phyloP scores from a whole-genome alignment of 805 yeast species.

The Teunomyces panamensis region DNA sequence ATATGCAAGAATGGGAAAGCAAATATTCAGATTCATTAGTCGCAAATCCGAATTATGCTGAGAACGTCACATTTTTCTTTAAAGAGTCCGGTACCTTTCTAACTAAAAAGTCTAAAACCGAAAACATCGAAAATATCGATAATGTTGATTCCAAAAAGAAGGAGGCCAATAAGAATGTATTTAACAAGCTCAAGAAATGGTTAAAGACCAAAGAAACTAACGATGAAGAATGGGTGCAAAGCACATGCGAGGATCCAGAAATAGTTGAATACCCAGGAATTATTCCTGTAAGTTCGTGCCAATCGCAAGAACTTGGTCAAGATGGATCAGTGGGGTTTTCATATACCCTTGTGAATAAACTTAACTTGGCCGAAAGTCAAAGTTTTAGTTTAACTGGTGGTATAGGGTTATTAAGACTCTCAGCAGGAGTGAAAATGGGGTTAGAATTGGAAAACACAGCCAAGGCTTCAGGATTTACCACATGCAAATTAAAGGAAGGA shows the following conservation, averaged over 20 bases:
- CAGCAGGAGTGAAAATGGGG: background rate
- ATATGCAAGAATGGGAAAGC: background rate
- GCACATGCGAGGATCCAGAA: conserved; percentile 4
- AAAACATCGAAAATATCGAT: background rate
- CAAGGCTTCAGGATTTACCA: conserved; percentile 10
- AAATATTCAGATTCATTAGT: background rate
- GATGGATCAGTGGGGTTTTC: conserved; percentile 9
- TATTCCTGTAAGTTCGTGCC: conserved; percentile 11
- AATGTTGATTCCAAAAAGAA: background rate
- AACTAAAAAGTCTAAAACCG: background rate
- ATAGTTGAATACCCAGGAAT: conserved; percentile 7
- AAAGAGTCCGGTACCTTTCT: conserved; percentile 3
- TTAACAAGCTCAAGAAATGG: background rate
- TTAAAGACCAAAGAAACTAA: background rate
- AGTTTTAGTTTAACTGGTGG: background rate
- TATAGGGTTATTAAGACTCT: background rate
- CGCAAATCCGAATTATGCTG: background rate
- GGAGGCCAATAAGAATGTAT: background rate
- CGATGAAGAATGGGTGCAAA: conserved; percentile 8
- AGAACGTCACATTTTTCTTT: conserved; percentile 2
- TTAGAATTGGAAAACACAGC: background rate
- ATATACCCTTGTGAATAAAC: background rate
- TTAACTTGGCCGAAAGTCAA: background rate
- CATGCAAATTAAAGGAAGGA: conserved; percentile 15
- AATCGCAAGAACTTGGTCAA: conserved; percentile 10